A percentile compares a stretch with the other conserved stretches of the same genome.
Conservation (phyloP, 148 eudicot species). For the Vaccinium vitisidaea region DNA sequence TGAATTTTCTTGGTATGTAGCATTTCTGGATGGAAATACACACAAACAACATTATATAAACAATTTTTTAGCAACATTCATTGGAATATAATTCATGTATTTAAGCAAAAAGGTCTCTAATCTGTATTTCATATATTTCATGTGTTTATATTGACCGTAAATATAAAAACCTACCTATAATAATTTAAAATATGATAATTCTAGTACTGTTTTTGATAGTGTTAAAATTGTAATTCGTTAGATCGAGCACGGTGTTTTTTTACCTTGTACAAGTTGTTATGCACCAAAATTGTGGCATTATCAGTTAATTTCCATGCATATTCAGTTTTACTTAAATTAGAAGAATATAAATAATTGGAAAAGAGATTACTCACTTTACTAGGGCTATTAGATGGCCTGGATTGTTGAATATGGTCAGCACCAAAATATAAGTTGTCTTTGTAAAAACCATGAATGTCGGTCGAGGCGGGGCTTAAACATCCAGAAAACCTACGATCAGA, state of each 20-base stretch:
- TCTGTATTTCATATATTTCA: too few species aligned
- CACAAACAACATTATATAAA: too few species aligned
- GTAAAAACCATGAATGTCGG: constrained; percentile 33
- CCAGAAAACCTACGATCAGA: constrained; percentile 42
- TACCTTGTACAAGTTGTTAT: too few species aligned
- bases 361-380: constrained; percentile 45
- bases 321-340: neutral
- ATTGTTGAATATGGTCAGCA: constrained; percentile 46
- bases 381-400: constrained; percentile 34
- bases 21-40: too few species aligned
- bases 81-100: neutral
- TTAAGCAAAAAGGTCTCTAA: neutral
- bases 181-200: neutral
- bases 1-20: too few species aligned
- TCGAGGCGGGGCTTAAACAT: constrained; percentile 19
- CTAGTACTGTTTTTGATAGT: neutral
- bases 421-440: constrained; percentile 38
- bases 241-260: too few species aligned
- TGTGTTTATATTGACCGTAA: neutral
- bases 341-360: neutral
- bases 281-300: too few species aligned
- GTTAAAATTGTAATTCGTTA: too few species aligned
- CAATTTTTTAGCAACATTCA: neutral
- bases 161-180: neutral
- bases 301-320: too few species aligned